These are phyloP conservation scores for Nannizzia gypsea DNA, from an alignment of 2,329 filamentous ascomycete species.

Conservation along the genomic window DNA sequence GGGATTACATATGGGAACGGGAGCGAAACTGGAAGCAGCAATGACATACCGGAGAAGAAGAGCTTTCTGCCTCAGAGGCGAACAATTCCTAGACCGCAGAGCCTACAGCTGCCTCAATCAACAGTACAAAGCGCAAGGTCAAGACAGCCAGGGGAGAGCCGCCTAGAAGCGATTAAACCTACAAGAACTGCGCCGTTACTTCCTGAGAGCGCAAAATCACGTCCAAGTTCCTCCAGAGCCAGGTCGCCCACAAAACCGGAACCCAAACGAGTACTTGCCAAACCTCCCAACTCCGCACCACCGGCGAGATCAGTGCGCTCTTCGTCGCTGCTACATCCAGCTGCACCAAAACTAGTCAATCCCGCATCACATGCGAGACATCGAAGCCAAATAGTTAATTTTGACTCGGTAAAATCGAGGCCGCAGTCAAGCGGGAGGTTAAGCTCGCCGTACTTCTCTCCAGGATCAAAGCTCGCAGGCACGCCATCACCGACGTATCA, in stretches of 20 bases:
- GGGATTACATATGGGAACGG: not conserved
- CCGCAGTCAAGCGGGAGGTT: slow-evolving; percentile 10
- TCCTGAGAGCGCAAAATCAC: not conserved
- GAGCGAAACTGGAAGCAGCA: not conserved
- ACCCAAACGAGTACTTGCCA: not conserved
- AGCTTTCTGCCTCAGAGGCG: slow-evolving; percentile 1
- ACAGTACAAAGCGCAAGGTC: not conserved
- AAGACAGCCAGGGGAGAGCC: not conserved
- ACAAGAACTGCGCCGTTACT: not conserved
- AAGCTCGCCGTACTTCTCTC: slow-evolving; percentile 6
- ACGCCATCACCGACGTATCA: slow-evolving; percentile 28
- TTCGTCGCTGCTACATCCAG: slow-evolving; percentile 13
- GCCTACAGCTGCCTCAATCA: not conserved
- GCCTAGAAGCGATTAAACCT: not conserved
- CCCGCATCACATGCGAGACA: slow-evolving; percentile 23
- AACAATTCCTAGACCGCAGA: not conserved
- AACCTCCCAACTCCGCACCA: not conserved
- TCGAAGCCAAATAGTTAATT: slow-evolving; percentile 24
- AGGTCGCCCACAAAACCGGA: not conserved
- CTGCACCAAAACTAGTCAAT: slow-evolving; percentile 15
- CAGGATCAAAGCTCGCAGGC: slow-evolving; percentile 17
- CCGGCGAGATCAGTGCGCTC: not conserved
- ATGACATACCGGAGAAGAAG: not conserved
- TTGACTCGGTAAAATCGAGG: slow-evolving; percentile 9
- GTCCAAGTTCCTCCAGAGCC: not conserved